Evolutionary conservation across 306 rosid genomes (phyloP), one percentile per base, ranked within the genome.

Genomic region (Dalbergia cochinchinensis): DNA sequence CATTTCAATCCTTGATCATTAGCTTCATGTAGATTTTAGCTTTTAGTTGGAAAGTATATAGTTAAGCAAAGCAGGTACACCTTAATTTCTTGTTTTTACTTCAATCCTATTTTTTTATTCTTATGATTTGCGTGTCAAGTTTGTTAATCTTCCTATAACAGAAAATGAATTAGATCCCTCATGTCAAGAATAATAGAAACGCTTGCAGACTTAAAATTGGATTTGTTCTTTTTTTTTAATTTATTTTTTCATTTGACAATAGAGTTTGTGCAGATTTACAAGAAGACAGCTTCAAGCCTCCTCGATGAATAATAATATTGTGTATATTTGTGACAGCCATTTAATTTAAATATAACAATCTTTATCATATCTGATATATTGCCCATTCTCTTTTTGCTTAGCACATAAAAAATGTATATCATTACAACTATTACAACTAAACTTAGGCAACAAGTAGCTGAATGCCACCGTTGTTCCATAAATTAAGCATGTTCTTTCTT

Each of bases 391-490:
- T 63, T 73, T 54, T 65, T 65, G 69, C 54, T 66, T 51, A 11
- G 50, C 39, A 35, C 58, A 81, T 26, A 50, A 75, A 55, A 62
- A 34, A 64, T 78, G 68, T 64, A 74, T 50, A 69, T 69, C 18
- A 74, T 86, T 77, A 79, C 73, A 72, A 79, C 66, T 48, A 33
- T 86, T 77, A 77, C 73, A 72, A 79, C 70, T 48, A 33, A 76
- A 81, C 51, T 73, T 76, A 55, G 60, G 76, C 45, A 66, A 47
- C 78, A 82, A 82, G 47, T 31, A 63, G 19, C 37, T 71, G 84
- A 76, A 73, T 68, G 42, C 50, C 83, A 81, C 53, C 78, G 42
- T 85, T 85, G 78, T 77, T 82, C 48, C 75, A 62, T 42, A 44
- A 79, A 73, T 79, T 62, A 75, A 73, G 48, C 83, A 39, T 69